Conservation (phyloP, 768 basidiomycete species). For the Baorangia bicolor region DNA sequence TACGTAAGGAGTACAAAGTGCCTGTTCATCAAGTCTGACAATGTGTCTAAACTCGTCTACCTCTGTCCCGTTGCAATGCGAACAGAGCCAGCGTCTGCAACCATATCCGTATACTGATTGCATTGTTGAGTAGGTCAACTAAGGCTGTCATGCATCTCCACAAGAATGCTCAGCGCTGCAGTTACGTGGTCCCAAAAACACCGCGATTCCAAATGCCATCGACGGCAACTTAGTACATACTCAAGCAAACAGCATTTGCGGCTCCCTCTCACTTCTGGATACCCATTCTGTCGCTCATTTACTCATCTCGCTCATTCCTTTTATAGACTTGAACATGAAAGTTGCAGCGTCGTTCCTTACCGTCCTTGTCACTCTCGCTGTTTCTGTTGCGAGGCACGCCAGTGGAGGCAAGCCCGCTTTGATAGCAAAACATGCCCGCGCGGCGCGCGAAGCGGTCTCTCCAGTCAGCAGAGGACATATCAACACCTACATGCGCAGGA, state of each 20-base stretch:
- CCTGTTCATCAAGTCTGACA: not conserved
- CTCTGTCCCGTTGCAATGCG: not conserved
- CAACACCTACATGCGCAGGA: not conserved
- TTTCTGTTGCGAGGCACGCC: not conserved
- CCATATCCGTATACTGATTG: not conserved
- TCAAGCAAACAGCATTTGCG: not conserved
- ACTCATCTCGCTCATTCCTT: not conserved
- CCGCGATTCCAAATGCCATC: conserved; percentile 3
- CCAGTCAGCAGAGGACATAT: not conserved
- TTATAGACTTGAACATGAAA: not conserved
- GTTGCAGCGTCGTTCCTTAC: not conserved
- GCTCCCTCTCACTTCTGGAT: not conserved
- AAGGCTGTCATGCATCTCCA: not conserved
- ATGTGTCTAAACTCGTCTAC: not conserved
- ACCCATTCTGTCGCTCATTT: not conserved
- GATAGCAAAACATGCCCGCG: conserved; percentile 5
- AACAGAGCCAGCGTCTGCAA: not conserved
- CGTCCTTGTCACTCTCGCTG: not conserved
- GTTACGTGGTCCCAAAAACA: not conserved
- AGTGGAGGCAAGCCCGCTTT: not conserved
- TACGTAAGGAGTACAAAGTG: not conserved
- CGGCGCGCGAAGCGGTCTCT: not conserved
- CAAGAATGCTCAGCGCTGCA: not conserved
- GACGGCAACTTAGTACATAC: not conserved
- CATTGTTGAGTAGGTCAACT: not conserved